Evolutionary conservation across 306 rosid species (phyloP).

Genomic region (Parietaria judaica): DNA sequence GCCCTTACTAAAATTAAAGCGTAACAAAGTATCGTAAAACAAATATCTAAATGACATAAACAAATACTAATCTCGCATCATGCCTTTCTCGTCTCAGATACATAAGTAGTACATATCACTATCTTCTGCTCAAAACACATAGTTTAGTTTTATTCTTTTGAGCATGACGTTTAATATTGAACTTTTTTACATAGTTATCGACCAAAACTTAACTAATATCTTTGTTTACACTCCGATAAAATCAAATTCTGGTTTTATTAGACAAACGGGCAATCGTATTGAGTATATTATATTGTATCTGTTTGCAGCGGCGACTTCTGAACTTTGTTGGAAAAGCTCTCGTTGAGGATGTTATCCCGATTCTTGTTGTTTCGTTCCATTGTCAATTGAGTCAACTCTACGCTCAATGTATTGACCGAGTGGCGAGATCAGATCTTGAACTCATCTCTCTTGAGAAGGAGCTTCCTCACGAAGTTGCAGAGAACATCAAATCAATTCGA

Average conservation of each 20-base stretch:
- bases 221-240: background rate
- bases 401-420: constrained; percentile 27
- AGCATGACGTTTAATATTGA: background rate
- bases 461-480: constrained; percentile 34
- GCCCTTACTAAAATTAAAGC: too few species aligned
- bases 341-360: constrained; percentile 39
- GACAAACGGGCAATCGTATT: background rate
- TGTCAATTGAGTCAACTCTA: constrained; percentile 38
- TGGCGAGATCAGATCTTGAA: constrained; percentile 41
- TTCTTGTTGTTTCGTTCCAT: constrained; percentile 31
- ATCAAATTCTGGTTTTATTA: constrained; percentile 2
- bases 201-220: background rate
- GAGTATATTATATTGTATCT: constrained; percentile 6
- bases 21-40: too few species aligned
- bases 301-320: constrained; percentile 39
- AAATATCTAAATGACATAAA: too few species aligned
- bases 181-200: background rate
- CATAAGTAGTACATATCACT: too few species aligned
- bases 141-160: background rate
- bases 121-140: background rate
- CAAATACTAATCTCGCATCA: too few species aligned
- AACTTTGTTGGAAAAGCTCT: constrained; percentile 40
- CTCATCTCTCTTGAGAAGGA: constrained; percentile 32
- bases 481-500: constrained; percentile 28
- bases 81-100: too few species aligned